A percentile compares a stretch with the other conserved stretches of the same genome.
Evolutionary conservation across 2,329 filamentous ascomycete genomes (phyloP).

Genomic region (Fusarium globosum): DNA sequence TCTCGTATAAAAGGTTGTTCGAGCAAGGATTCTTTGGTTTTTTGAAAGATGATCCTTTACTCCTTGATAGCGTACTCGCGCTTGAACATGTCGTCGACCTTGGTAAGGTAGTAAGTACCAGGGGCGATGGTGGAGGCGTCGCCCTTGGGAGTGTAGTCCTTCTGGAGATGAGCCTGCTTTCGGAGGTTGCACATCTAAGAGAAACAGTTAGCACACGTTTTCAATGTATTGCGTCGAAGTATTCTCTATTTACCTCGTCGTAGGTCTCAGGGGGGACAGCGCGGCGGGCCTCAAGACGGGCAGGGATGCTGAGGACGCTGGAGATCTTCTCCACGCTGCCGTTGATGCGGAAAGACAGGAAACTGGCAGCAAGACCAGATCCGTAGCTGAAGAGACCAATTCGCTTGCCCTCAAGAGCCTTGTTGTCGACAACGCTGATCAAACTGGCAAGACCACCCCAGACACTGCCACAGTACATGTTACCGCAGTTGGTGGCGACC

Average conservation of each 20-base stretch:
- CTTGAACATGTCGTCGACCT: conserved; percentile 88
- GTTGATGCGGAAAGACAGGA: conserved; percentile 78
- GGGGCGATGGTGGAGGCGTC: conserved; percentile 72
- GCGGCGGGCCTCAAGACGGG: conserved; percentile 72
- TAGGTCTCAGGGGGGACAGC: conserved; percentile 77
- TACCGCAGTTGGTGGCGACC: conserved; percentile 80
- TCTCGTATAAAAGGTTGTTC: conserved; percentile 21
- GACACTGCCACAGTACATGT: conserved; percentile 77
- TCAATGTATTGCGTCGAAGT: not conserved
- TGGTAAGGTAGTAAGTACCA: conserved; percentile 82
- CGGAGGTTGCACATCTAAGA: conserved; percentile 79
- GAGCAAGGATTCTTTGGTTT: conserved; percentile 29
- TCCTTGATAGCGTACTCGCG: conserved; percentile 81
- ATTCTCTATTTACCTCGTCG: conserved; percentile 69
- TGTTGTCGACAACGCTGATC: conserved; percentile 71
- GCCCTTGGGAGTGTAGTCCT: conserved; percentile 78
- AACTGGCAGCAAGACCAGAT: conserved; percentile 77
- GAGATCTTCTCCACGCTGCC: conserved; percentile 76
- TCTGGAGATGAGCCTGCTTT: conserved; percentile 85
- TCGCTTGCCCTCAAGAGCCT: conserved; percentile 75
- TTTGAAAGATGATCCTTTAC: conserved; percentile 53
- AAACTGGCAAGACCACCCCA: conserved; percentile 81
- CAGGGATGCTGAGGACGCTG: conserved; percentile 76
- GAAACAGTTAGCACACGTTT: conserved; percentile 36
- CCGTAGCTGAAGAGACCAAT: conserved; percentile 84